Conservation (phyloP, 345 rosid genomes). For the Salix purpurea region DNA sequence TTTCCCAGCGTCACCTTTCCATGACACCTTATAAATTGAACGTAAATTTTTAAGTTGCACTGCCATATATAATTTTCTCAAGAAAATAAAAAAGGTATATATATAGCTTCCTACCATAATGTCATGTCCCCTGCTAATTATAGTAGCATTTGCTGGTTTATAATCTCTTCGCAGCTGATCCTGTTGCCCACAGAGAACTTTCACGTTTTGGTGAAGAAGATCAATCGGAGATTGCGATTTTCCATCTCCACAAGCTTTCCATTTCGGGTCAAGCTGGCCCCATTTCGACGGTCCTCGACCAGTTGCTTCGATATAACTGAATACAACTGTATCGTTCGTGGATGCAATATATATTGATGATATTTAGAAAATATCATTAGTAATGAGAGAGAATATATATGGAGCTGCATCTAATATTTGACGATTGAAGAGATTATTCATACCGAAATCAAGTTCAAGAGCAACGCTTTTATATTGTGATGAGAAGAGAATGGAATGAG, state of each 20-base stretch:
- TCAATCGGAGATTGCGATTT: slow-evolving; percentile 66
- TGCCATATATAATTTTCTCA: no score
- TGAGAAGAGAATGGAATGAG: no score
- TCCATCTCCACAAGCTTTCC: slow-evolving; percentile 51
- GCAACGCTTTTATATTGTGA: no score
- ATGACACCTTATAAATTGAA: slow-evolving; percentile 33
- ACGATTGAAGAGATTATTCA: no score
- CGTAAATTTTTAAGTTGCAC: no score
- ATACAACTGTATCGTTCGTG: slow-evolving; percentile 35
- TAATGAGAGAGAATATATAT: no score
- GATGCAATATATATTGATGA: no score
- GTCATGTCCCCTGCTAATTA: slow-evolving; percentile 56
- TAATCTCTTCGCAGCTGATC: slow-evolving; percentile 35
- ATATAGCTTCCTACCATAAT: slow-evolving; percentile 32
- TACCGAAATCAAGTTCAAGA: no score
- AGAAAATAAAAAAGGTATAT: neutral
- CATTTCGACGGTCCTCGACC: slow-evolving; percentile 47
- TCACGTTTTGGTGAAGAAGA: slow-evolving; percentile 25
- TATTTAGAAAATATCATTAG: no score
- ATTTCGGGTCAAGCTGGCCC: slow-evolving; percentile 43
- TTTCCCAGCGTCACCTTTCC: slow-evolving; percentile 63
- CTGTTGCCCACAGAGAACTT: slow-evolving; percentile 21
- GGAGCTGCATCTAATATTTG: no score
- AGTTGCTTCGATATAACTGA: slow-evolving; percentile 29
- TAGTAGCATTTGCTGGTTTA: slow-evolving; percentile 44